Percentiles rank a stretch among this genome's conserved stretches.
phyloP scores from a whole-genome alignment of 164 flowering plant genomes.

The Dillenia turbinata region DNA sequence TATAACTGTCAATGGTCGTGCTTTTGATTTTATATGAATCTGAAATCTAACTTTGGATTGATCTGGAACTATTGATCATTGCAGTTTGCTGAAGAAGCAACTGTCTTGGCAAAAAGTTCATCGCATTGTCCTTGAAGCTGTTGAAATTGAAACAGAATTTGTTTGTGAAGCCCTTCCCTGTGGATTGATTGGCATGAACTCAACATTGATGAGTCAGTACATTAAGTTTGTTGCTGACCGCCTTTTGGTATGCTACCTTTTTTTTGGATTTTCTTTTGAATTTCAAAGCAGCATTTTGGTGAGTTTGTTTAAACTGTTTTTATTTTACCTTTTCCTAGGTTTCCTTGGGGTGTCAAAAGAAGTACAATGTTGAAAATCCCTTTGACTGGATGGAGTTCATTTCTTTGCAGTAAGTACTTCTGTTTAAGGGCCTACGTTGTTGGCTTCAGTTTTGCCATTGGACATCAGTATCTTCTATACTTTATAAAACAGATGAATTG shows the following conservation, averaged over 20 bases:
- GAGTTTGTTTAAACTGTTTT: neutral
- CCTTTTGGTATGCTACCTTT: conserved; percentile 44
- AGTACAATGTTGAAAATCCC: conserved; percentile 68
- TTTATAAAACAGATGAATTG: no score
- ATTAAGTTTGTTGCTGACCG: conserved; percentile 87
- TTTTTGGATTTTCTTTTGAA: conserved; percentile 3
- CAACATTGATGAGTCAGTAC: conserved; percentile 73
- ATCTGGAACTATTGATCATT: neutral
- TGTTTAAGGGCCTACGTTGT: no score
- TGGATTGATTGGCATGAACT: conserved; percentile 81
- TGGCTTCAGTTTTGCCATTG: no score
- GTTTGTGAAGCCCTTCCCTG: conserved; percentile 90
- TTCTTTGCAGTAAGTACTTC: conserved; percentile 65
- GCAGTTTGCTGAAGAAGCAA: conserved; percentile 53
- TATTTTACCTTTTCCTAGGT: conserved; percentile 30
- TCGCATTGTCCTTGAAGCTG: conserved; percentile 72
- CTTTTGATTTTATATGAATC: no score
- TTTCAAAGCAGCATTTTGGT: neutral
- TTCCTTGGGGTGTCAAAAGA: conserved; percentile 50
- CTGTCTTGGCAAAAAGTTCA: conserved; percentile 44
- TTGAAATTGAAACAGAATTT: conserved; percentile 72
- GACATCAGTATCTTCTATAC: no score
- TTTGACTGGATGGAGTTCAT: conserved; percentile 97
- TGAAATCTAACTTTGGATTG: no score
- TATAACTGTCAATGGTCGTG: no score